Evolutionary conservation across 2,329 filamentous ascomycete genomes (phyloP), one percentile per base, ranked within the genome.

Genomic region (Colletotrichum truncatum): DNA sequence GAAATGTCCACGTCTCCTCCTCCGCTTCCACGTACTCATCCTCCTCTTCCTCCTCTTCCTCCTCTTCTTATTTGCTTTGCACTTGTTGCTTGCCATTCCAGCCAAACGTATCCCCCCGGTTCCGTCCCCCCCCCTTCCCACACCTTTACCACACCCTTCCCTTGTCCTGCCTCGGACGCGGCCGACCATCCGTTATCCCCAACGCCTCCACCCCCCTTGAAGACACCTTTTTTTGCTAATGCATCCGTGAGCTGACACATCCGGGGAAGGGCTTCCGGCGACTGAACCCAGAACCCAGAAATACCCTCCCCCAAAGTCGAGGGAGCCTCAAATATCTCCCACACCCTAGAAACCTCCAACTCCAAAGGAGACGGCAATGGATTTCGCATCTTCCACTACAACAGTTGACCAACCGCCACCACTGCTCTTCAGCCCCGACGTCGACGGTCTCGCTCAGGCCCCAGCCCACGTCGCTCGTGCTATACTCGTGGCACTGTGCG

Each of bases 401-500:
- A 49, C 26, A 5, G 39, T 61, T 28, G 56, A 65, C n/a, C 49
- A 39, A 21, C 32, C 64, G 16, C 63, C 45, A 21, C 49, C 48
- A 21, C 32, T 60, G 16, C 63, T 51, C 43, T 46, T 54, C 43
- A 16, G 54, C 16, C 28, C 53, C 12, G 67, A 59, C 28, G 55
- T 68, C 38, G 60, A 68, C 45, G 49, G 57, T 25, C 67, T 68
- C 49, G 61, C 60, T 8, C 58, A 61, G 34, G 65, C 67, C 6
- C 61, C 67, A 8, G 52, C 61, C 12, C 46, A 55, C 6, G 39
- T 58, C 38, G 65, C 54, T 38, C 55, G 65, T 28, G 28, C 64
- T n/a, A 68, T 68, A 55, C 67, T 68, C 26, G 41, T 68, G 56
- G 64, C 67, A 2, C 39, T 68, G 49, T 68, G 67, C 52, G 65